Evolutionary conservation across 257 asterid species (phyloP), one percentile per base, ranked within the genome.

Genomic region (Linderniella brevidens): DNA sequence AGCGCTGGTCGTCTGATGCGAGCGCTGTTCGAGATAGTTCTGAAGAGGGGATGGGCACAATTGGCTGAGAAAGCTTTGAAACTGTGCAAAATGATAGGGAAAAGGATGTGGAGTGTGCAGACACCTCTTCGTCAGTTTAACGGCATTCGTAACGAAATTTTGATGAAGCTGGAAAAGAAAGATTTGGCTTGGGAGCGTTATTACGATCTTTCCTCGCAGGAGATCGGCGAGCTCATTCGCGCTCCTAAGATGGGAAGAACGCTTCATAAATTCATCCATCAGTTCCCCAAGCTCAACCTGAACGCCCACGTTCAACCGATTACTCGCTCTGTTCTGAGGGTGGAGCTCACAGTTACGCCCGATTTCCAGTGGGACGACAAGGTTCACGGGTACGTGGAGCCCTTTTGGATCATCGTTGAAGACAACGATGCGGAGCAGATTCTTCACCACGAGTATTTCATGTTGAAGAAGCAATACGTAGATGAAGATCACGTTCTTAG

Each of bases 31-130:
- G 82, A 74, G 73, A 74, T 74, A 25, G 73, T 67, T 38, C 48
- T 74, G 49, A 74, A 74, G 46, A 74, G 78, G 63, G 82, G 82
- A 55, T 74, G 82, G 82, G 82, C 82, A 57, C 82, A 74, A 53
- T 49, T 70, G 60, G 70, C 82, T 4, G 75, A 67, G 62, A 74
- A 74, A 70, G 82, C 82, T 50, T 56, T 74, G 51, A 74, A 68
- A 49, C 45, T 74, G 37, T 74, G 82, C 64, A 74, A 74, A 59
- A 74, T 74, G 82, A 58, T 74, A 36, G 70, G 68, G 68, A 74
- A 61, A 68, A 67, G 75, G 56, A 70, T 70, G 76, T 74, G 82
- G 82, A 74, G 78, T 16, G 82, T 74, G 58, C 78, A 74, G 70
- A 74, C 78, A 12, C 78, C 82, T 41, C 82, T 74, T 42, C 78